Evolutionary conservation across 345 rosid species (phyloP), one percentile per base, ranked within the genome.

Genomic region (Pelargonium nanum): DNA sequence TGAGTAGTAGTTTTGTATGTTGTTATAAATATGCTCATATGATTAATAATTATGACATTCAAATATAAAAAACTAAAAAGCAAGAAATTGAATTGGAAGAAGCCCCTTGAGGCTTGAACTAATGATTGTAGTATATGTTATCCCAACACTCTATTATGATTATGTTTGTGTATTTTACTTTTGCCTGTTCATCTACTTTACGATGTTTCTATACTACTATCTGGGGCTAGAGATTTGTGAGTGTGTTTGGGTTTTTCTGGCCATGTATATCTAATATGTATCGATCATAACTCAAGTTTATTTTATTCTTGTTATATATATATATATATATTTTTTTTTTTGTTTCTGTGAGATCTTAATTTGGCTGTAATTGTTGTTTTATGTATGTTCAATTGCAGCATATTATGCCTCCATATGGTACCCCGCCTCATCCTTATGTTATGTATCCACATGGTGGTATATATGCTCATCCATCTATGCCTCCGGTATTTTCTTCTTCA

Each of bases 371-470:
- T 57, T 55, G 55, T 69, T 73, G 50, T 65, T 21, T 23, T 55
- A 26, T 22, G 0, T 19, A 65, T 22, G 24, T 63, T 50, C 51
- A 22, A 44, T 55, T 83, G 76, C 86, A 92, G 99, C 99, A 83
- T 81, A 81, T 89, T 66, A 87, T 93, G 94, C 97, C 97, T 76
- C 94, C 95, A 13, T 93, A 93, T 69, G 99, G 96, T 59, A 89
- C 99, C 22, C 91, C 97, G 5, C 97, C 97, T 17, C 94, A 89
- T 80, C 99, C 96, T 6, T 93, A 93, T 48, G 97, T 93, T 74
- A 89, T 93, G 99, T 93, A 93, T 81, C 92, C 99, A 56, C 97
- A 85, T 63, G 94, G 97, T 65, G 97, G 97, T 62, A 83, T 93
- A 75, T 93, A 89, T 63, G 86, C 92, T 0, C 99, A 93, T 78